Evolutionary conservation across 345 rosid species (phyloP).

Genomic region (Microcos paniculata): DNA sequence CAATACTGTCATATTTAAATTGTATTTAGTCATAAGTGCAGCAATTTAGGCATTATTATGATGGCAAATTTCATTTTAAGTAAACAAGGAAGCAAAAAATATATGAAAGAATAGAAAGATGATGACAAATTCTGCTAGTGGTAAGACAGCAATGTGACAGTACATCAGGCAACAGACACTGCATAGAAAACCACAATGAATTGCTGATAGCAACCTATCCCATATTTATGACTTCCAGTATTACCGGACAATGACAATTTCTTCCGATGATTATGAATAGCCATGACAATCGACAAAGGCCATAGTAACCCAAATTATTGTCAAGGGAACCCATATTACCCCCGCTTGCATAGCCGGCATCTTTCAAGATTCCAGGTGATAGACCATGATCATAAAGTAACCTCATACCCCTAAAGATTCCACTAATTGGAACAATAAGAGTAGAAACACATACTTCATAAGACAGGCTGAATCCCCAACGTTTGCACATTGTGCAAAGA

Average conservation of each 20-base stretch:
- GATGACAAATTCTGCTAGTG: neutral
- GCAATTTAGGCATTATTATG: neutral
- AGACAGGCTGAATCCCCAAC: conserved; percentile 94
- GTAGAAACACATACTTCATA: conserved; percentile 55
- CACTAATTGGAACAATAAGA: conserved; percentile 1
- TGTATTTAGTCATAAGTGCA: conserved; percentile 2
- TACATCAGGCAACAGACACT: neutral
- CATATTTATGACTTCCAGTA: no score
- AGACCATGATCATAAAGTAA: neutral
- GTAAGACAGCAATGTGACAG: neutral
- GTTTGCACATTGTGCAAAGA: conserved; percentile 89
- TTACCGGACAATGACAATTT: neutral
- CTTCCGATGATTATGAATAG: neutral
- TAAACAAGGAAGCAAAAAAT: neutral
- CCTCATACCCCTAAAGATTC: neutral
- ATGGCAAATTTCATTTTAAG: neutral
- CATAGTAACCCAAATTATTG: neutral
- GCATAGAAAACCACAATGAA: neutral
- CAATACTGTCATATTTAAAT: conserved; percentile 55
- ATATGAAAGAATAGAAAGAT: neutral
- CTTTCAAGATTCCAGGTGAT: neutral
- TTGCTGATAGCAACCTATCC: no score
- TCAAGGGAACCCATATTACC: neutral
- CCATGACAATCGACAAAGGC: neutral
- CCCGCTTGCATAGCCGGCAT: neutral